Evolutionary conservation across 2,329 filamentous ascomycete genomes (phyloP).

Genomic region (Colletotrichum sublineola): DNA sequence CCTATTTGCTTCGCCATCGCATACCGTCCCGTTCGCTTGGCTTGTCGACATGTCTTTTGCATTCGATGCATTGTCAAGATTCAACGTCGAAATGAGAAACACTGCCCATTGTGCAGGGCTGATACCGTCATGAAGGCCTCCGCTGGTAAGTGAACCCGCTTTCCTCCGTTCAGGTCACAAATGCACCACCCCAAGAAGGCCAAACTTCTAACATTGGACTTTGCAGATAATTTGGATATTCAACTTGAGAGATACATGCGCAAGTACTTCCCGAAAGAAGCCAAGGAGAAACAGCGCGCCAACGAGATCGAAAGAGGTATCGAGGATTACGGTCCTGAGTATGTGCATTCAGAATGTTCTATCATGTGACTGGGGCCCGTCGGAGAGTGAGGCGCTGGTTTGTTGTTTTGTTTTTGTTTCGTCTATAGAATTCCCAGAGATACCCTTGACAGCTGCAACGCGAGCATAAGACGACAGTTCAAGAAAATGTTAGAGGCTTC

Average conservation of each 20-base stretch:
- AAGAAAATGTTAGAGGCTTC: background rate
- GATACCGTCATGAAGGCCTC: conserved; percentile 79
- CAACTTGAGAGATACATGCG: conserved; percentile 77
- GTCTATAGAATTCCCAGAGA: conserved; percentile 31
- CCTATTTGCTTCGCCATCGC: conserved; percentile 84
- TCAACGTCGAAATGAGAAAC: conserved; percentile 75
- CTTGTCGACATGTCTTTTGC: conserved; percentile 84
- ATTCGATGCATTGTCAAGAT: conserved; percentile 86
- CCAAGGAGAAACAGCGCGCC: conserved; percentile 74
- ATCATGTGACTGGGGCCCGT: conserved; percentile 65
- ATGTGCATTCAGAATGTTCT: conserved; percentile 69
- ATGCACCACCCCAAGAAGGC: no score
- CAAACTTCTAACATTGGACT: background rate
- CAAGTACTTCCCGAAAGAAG: conserved; percentile 80
- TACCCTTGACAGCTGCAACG: conserved; percentile 30
- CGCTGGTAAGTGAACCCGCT: conserved; percentile 61
- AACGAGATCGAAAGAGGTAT: conserved; percentile 83
- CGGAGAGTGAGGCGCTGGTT: background rate
- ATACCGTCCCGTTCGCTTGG: conserved; percentile 84
- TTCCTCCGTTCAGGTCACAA: background rate
- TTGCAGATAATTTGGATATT: conserved; percentile 75
- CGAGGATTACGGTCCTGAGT: conserved; percentile 77
- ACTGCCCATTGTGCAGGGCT: conserved; percentile 82
- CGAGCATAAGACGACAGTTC: background rate
- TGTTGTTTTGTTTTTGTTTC: conserved; percentile 1